Conservation (phyloP, 192 early-diverging fungal species). For the Podila epigama region DNA sequence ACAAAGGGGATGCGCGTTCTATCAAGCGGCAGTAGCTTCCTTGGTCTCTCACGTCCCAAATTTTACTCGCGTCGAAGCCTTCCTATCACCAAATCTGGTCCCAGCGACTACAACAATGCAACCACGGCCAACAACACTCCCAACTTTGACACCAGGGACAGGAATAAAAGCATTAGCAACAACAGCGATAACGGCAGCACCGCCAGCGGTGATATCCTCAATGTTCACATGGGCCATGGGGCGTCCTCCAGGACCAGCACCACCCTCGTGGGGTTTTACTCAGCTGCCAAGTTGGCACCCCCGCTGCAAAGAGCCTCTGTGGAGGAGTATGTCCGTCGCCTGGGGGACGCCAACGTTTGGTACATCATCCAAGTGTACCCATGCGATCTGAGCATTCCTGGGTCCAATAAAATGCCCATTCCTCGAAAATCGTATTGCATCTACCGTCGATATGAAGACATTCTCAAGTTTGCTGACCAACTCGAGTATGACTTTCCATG, state of each 20-base stretch:
- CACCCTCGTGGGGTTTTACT: constrained; percentile 3
- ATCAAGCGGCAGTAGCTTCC: too few relatives aligned
- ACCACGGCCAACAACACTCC: too few relatives aligned
- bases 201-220: not conserved
- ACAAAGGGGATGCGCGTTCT: too few relatives aligned
- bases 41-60: too few relatives aligned
- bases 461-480: constrained; percentile 6
- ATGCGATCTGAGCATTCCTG: not conserved
- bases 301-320: not conserved
- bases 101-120: too few relatives aligned
- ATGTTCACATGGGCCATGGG: not conserved
- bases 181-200: not conserved
- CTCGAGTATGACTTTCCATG: constrained; percentile 14
- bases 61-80: too few relatives aligned
- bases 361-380: constrained; percentile 15
- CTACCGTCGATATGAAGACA: constrained; percentile 8
- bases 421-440: constrained; percentile 11
- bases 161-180: too few relatives aligned
- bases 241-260: not conserved
- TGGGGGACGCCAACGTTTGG: not conserved
- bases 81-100: too few relatives aligned
- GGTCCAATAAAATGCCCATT: not conserved
- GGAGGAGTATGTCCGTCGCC: not conserved
- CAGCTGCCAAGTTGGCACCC: constrained; percentile 18
- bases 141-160: too few relatives aligned